These are phyloP conservation scores for Logfia minima DNA, from an alignment of 129 eudicot species.

Conservation along the genomic window DNA sequence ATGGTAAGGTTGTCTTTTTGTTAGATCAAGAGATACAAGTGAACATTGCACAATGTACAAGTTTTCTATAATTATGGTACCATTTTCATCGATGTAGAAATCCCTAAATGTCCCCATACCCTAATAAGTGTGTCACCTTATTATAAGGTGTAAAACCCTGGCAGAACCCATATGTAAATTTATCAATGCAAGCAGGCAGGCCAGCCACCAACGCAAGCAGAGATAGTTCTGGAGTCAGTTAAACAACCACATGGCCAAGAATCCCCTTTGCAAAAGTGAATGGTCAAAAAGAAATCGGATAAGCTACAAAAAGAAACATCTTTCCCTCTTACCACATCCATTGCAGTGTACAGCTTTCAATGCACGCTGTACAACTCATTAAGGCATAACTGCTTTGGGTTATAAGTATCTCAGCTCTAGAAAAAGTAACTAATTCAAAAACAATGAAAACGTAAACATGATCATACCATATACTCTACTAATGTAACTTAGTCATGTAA, in stretches of 20 bases:
- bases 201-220: slow-evolving; percentile 36
- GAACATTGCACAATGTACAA: slow-evolving; percentile 15
- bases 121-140: slow-evolving; percentile 16
- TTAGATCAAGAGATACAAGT: slow-evolving; percentile 17
- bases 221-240: slow-evolving; percentile 35
- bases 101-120: slow-evolving; percentile 22
- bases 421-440: slow-evolving; percentile 10
- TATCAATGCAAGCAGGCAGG: neutral
- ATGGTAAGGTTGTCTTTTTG: neutral
- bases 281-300: slow-evolving; percentile 41
- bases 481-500: slow-evolving; percentile 7
- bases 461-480: slow-evolving; percentile 6
- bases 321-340: neutral
- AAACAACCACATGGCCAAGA: slow-evolving; percentile 49
- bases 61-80: neutral
- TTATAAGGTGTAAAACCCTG: slow-evolving; percentile 25
- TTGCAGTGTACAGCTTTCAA: slow-evolving; percentile 4
- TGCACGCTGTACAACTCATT: neutral
- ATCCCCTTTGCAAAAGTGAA: slow-evolving; percentile 49
- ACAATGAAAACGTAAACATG: slow-evolving; percentile 4
- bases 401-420: neutral
- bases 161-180: slow-evolving; percentile 21
- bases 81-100: neutral
- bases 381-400: neutral
- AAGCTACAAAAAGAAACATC: slow-evolving; percentile 18